phyloP scores from a whole-genome alignment of 176 grass and related monocot species.

The Cenchrus fungigraminus region DNA sequence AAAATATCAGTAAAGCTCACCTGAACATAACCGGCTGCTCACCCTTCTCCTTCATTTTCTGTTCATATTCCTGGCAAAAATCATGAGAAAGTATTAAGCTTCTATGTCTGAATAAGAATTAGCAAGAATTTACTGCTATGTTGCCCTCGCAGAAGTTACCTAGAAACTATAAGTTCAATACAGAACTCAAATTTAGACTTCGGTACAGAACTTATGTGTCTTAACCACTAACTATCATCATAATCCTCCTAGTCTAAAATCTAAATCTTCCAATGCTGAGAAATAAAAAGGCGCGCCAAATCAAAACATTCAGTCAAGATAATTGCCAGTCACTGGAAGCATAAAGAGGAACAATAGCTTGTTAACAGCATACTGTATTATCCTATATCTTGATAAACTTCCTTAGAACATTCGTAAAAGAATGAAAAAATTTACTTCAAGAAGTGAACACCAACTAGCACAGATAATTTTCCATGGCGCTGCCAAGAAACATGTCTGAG shows the following conservation, averaged over 20 bases:
- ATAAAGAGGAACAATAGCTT: constrained; percentile 18
- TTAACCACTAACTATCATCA: constrained; percentile 15
- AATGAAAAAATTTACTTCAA: background rate
- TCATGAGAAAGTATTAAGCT: constrained; percentile 33
- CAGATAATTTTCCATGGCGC: constrained; percentile 6
- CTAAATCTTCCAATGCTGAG: background rate
- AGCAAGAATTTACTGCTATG: background rate
- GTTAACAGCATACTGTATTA: background rate
- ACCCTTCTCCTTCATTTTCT: constrained; percentile 97
- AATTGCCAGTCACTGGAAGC: background rate
- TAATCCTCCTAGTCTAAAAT: background rate
- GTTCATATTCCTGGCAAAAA: constrained; percentile 86
- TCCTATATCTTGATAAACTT: background rate
- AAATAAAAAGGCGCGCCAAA: background rate
- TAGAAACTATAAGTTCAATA: constrained; percentile 32
- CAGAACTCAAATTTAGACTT: constrained; percentile 31
- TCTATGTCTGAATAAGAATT: constrained; percentile 1
- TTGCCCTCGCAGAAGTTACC: background rate
- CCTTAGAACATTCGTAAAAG: background rate
- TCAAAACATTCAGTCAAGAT: constrained; percentile 7
- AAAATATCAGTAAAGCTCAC: constrained; percentile 49
- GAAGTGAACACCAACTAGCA: constrained; percentile 2
- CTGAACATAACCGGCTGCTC: constrained; percentile 97
- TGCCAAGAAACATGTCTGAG: constrained; percentile 1
- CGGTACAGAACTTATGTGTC: background rate